Evolutionary conservation across 257 asterid species (phyloP), one percentile per base, ranked within the genome.

Genomic region (Nicotiana attenuata): DNA sequence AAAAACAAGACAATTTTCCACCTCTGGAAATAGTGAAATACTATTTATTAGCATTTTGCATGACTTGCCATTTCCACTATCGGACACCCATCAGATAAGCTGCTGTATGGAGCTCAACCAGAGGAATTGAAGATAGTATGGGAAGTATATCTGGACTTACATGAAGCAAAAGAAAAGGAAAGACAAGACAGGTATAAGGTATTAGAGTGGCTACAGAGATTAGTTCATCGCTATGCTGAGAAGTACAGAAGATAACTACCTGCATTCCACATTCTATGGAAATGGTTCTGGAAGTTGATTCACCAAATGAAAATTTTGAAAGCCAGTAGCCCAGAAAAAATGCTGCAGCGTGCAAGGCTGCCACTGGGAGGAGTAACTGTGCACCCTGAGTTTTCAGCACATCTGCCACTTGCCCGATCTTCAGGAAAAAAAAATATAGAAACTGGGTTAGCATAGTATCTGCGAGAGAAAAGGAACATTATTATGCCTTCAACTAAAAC

Each of bases 191-290:
- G 2, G 78, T 73, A 45, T 47, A 22, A 71, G 20, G 78, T 45
- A 73, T 47, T 47, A 71, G 20, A 47, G 14, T 22, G 38, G 22
- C 38, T 24, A 73, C 59, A 59, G 10, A 50, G 55, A 56, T 56
- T 33, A 35, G 41, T 26, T 60, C 52, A 8, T 35, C 55, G 63
- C 26, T 41, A 59, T 38, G 55, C 22, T 53, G 79, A 47, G 64
- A 20, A 79, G 29, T 41, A 29, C 19, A 61, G 80, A 78, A 35
- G 81, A 77, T 38, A 69, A 28, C 13, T 88, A 92, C 99, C 99
- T 95, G 99, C 98, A 95, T 95, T 82, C 98, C 99, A 83, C 99
- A 95, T 91, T 95, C 98, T 29, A 93, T 93, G 33, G 99, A 95
- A 76, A 95, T 93, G 83, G 99, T 95, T 84, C 99, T 88, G 66